Percentiles rank a stretch among this genome's conserved stretches.
Evolutionary conservation across 2,329 filamentous ascomycete genomes (phyloP).

Genomic region (Fusarium camptoceras): DNA sequence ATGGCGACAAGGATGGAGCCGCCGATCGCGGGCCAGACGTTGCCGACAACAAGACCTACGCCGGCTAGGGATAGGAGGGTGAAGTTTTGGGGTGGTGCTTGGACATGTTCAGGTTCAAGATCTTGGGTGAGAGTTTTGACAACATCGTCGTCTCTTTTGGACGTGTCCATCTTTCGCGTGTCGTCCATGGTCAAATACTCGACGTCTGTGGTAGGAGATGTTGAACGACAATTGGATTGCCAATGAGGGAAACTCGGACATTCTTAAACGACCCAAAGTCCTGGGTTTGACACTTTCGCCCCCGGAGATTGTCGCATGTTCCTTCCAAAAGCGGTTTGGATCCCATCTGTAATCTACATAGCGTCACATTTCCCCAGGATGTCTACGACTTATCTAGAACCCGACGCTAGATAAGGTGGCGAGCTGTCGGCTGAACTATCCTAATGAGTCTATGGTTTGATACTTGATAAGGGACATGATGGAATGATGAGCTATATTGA

Average conservation of each 20-base stretch:
- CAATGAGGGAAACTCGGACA: background rate
- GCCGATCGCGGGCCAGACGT: constrained; percentile 59
- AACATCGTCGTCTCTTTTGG: constrained; percentile 8
- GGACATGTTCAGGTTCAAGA: constrained; percentile 53
- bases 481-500: too few species aligned
- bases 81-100: constrained; percentile 55
- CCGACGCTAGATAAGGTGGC: background rate
- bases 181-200: constrained; percentile 30
- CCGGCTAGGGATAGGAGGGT: constrained; percentile 56
- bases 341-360: constrained; percentile 15
- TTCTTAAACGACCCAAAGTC: constrained; percentile 2
- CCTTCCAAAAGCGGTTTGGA: constrained; percentile 36
- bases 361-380: constrained; percentile 22
- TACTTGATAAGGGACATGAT: background rate
- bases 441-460: constrained; percentile 2
- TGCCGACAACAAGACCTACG: constrained; percentile 57
- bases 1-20: constrained; percentile 63
- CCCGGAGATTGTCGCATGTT: constrained; percentile 28
- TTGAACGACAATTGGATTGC: background rate
- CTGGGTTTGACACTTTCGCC: constrained; percentile 9
- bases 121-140: constrained; percentile 7
- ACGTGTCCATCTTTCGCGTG: constrained; percentile 21
- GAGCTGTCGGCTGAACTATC: constrained; percentile 19
- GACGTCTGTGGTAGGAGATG: too few species aligned
- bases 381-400: background rate